A percentile compares a stretch with the other conserved stretches of the same genome.
Evolutionary conservation across 2,329 filamentous ascomycete genomes (phyloP).

Genomic region (Dendryphion nanum): DNA sequence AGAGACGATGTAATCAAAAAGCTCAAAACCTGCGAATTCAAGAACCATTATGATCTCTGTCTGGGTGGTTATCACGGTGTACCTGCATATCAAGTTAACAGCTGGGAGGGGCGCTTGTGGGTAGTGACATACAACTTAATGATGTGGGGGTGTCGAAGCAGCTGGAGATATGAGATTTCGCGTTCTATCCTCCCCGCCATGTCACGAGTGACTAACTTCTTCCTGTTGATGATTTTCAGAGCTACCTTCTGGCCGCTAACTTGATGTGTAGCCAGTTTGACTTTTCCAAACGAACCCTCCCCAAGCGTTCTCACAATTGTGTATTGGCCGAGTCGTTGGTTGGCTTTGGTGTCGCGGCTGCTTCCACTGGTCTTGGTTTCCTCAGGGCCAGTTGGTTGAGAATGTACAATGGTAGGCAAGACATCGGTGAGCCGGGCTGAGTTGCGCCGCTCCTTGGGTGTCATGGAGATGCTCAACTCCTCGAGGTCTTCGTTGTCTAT

Average conservation of each 20-base stretch:
- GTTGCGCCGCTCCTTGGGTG: conserved; percentile 60
- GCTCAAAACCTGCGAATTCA: conserved; percentile 92
- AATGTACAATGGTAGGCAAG: conserved; percentile 21
- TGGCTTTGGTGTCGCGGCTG: conserved; percentile 58
- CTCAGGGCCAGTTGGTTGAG: conserved; percentile 16
- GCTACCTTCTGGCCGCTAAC: conserved; percentile 93
- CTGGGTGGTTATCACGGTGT: conserved; percentile 93
- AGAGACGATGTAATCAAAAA: conserved; percentile 97
- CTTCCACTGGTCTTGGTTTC: conserved; percentile 22
- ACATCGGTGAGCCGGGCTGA: conserved; percentile 36
- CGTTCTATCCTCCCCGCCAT: conserved; percentile 97
- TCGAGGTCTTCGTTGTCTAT: conserved; percentile 73
- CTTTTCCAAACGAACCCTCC: conserved; percentile 97
- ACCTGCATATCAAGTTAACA: conserved; percentile 52
- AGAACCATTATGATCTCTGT: conserved; percentile 98
- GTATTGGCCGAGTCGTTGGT: conserved; percentile 89
- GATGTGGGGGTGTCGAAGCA: conserved; percentile 94
- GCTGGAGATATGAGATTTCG: conserved; percentile 96
- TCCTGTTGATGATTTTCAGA: conserved; percentile 94
- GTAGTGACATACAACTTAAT: conserved; percentile 83
- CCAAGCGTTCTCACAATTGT: conserved; percentile 86
- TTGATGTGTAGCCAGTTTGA: conserved; percentile 92
- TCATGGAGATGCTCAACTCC: conserved; percentile 70
- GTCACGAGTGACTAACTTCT: conserved; percentile 93
- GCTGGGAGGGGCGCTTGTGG: neutral